Evolutionary conservation across 2,329 filamentous ascomycete species (phyloP), one percentile per base, ranked within the genome.

Genomic region (Phoma sp.): DNA sequence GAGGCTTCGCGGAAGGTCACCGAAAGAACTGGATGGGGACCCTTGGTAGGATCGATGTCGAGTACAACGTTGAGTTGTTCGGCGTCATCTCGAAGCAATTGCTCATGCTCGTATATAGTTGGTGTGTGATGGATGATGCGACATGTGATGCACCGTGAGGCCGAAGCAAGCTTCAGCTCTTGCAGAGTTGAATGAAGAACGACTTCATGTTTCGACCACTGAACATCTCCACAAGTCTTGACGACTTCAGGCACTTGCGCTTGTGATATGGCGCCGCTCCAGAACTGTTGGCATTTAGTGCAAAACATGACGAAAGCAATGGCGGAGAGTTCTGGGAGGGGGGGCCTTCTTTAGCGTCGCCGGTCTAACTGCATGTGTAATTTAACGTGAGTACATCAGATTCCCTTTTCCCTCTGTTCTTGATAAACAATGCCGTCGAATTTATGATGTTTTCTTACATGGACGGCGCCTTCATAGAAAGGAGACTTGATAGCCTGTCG

Each of bases 121-220:
- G 66, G 61, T 6, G 56, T 43, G 17, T 25, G 49, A 15, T 54
- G 55, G 24, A 64, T 62, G 12, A 62, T 55, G 48, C 66, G 60
- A 49, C 64, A 69, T 7, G 64, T 41, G 1, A 50, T 47, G 39
- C 64, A 69, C 6, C 29, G 43, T 13, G 22, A 37, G n/a, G 59
- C 45, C 7, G 66, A 63, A 4, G 63, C 55, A 12, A 21, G 13
- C 47, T 63, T 62, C 32, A 69, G 48, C 31, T 66, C 60, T 10
- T n/a, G 37, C 15, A 50, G 29, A 31, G 13, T 31, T 12, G 9
- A 5, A 31, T 31, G 29, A 13, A 31, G 29, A 31, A 31, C 29
- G 29, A 31, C 29, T 31, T 31, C 29, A 13, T 31, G 15, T 13
- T 31, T 15, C 29, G 29, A 31, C 29, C 9, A n/a, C 6, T 22